Percentiles rank a stretch among this genome's conserved stretches.
Conservation (phyloP, 2,329 filamentous ascomycete genomes). For the Erysiphe pisi region DNA sequence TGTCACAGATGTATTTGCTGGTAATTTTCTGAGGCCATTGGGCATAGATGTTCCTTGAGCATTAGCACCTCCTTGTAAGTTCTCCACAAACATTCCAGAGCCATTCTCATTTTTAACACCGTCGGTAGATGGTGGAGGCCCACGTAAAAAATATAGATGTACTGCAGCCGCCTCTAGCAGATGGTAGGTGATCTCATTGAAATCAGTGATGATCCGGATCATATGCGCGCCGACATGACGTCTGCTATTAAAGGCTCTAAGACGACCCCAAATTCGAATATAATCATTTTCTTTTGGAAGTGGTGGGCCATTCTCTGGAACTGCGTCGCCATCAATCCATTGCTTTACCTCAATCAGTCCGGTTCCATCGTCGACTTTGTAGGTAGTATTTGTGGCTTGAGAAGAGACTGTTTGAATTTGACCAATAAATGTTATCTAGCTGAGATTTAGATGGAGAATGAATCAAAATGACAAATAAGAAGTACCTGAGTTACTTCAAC, state of each 20-base stretch:
- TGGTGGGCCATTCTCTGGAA: slow-evolving; percentile 40
- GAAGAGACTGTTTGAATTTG: slow-evolving; percentile 77
- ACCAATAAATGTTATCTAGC: slow-evolving; percentile 71
- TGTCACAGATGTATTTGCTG: slow-evolving; percentile 42
- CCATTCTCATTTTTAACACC: slow-evolving; percentile 37
- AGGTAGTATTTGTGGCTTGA: slow-evolving; percentile 86
- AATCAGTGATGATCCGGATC: slow-evolving; percentile 68
- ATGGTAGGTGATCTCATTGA: slow-evolving; percentile 90
- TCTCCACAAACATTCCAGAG: slow-evolving; percentile 38
- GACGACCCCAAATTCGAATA: slow-evolving; percentile 72
- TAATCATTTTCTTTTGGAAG: slow-evolving; percentile 61
- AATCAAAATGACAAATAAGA: neutral
- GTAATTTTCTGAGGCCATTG: slow-evolving; percentile 33
- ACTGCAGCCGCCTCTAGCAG: slow-evolving; percentile 80
- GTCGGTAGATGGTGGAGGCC: slow-evolving; percentile 42
- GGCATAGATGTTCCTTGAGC: slow-evolving; percentile 31
- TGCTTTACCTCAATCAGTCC: slow-evolving; percentile 83
- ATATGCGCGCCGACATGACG: slow-evolving; percentile 69
- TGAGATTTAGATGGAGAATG: slow-evolving; percentile 27
- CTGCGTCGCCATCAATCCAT: slow-evolving; percentile 50
- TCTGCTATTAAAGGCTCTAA: slow-evolving; percentile 77
- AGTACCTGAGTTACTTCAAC: slow-evolving; percentile 51
- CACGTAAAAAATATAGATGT: slow-evolving; percentile 72
- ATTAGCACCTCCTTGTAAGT: slow-evolving; percentile 37
- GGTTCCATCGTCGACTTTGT: slow-evolving; percentile 91